phyloP scores from a whole-genome alignment of 2,329 filamentous ascomycete species.

The Cylindrodendrum hubeiense region DNA sequence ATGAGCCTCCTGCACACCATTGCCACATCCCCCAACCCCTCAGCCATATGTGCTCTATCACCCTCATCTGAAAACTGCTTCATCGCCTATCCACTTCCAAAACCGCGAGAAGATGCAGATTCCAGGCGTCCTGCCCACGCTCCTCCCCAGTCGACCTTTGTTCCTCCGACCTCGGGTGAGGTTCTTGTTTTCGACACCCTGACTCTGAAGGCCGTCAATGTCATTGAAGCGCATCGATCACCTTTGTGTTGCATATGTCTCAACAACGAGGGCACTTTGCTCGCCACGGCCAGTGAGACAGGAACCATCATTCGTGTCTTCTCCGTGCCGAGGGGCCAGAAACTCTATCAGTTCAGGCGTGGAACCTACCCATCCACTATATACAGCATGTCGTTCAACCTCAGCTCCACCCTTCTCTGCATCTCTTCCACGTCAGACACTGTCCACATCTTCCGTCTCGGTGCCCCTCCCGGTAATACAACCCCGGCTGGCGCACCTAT shows the following conservation, averaged over 20 bases:
- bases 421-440: slow-evolving; percentile 98
- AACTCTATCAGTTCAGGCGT: slow-evolving; percentile 94
- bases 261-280: slow-evolving; percentile 90
- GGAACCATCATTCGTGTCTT: slow-evolving; percentile 98
- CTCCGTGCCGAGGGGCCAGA: slow-evolving; percentile 88
- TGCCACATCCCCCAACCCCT: slow-evolving; percentile 92
- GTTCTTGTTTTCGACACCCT: slow-evolving; percentile 93
- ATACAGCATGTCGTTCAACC: slow-evolving; percentile 99
- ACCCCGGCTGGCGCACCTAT: slow-evolving; percentile 53
- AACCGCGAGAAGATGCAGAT: slow-evolving; percentile 71
- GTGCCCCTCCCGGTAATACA: slow-evolving; percentile 57
- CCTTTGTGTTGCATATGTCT: slow-evolving; percentile 91
- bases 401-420: slow-evolving; percentile 90
- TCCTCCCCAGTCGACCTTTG: slow-evolving; percentile 82
- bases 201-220: slow-evolving; percentile 91
- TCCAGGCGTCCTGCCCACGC: slow-evolving; percentile 81
- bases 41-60: slow-evolving; percentile 90
- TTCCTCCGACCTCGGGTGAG: slow-evolving; percentile 88
- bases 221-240: slow-evolving; percentile 94
- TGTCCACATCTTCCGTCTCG: slow-evolving; percentile 93
- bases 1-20: slow-evolving; percentile 96
- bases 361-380: slow-evolving; percentile 97
- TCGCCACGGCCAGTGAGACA: slow-evolving; percentile 96
- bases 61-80: slow-evolving; percentile 97
- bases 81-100: slow-evolving; percentile 91